phyloP scores from a whole-genome alignment of 768 basidiomycete genomes.

The Tricholoma flavovirens region DNA sequence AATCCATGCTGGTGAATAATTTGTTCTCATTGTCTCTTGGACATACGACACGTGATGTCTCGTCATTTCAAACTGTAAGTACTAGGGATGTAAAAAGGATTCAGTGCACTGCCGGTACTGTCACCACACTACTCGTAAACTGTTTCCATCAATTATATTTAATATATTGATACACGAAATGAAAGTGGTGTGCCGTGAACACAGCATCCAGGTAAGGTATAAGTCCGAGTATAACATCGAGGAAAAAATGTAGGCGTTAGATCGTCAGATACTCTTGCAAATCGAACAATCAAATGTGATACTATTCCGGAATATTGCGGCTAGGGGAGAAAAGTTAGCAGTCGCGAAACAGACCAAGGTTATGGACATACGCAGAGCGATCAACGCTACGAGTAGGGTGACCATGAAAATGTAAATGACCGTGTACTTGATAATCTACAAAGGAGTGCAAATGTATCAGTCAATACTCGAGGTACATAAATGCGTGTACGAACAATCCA shows the following conservation, averaged over 20 bases:
- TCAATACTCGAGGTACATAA: constrained; percentile 7
- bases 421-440: constrained; percentile 77
- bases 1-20: constrained; percentile 54
- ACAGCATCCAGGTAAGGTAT: constrained; percentile 17
- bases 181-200: constrained; percentile 10
- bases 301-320: constrained; percentile 73
- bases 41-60: not conserved
- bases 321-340: constrained; percentile 33
- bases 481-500: constrained; percentile 63
- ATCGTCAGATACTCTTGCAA: constrained; percentile 79
- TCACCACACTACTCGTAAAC: too few relatives aligned
- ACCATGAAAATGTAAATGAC: constrained; percentile 76
- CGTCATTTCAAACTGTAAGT: too few relatives aligned
- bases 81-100: too few relatives aligned
- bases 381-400: constrained; percentile 71
- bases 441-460: not conserved
- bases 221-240: constrained; percentile 9
- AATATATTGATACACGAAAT: constrained; percentile 19
- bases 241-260: constrained; percentile 23
- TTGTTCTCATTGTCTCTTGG: too few relatives aligned
- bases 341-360: not conserved
- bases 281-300: constrained; percentile 76
- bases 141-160: constrained; percentile 3
- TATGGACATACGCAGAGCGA: constrained; percentile 67
- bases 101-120: too few relatives aligned